These are phyloP conservation scores for Lachnellula hyalina DNA, from an alignment of 2,329 filamentous ascomycete genomes.

Conservation along the genomic window DNA sequence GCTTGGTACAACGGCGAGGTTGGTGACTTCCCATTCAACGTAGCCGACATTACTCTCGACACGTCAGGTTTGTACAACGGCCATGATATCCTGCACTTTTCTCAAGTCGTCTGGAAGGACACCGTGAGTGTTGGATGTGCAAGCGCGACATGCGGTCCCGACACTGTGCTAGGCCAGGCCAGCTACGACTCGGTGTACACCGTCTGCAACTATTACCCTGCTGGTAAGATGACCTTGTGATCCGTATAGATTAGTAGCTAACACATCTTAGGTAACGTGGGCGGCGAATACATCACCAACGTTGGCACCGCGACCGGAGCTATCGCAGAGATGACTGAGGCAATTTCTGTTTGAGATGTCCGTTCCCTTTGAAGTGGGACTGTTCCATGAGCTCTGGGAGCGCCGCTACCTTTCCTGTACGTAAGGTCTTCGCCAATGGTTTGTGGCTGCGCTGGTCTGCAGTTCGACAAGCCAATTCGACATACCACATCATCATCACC, in stretches of 20 bases:
- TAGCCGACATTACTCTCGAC: constrained; percentile 32
- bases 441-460: constrained; percentile 17
- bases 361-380: too few relatives aligned
- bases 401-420: constrained; percentile 20
- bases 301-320: constrained; percentile 40
- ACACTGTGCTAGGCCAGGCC: constrained; percentile 30
- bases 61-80: not conserved
- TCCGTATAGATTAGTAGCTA: constrained; percentile 15
- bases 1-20: constrained; percentile 84
- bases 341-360: not conserved
- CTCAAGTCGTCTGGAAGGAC: constrained; percentile 66
- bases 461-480: constrained; percentile 11
- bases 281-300: constrained; percentile 47
- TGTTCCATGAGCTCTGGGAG: constrained; percentile 17
- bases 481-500: constrained; percentile 10
- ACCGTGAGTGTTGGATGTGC: constrained; percentile 60
- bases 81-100: constrained; percentile 50
- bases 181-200: constrained; percentile 41
- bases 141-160: constrained; percentile 47
- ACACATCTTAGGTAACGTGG: constrained; percentile 46
- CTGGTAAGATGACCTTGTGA: constrained; percentile 51
- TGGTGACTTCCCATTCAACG: constrained; percentile 52
- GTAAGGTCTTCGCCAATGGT: constrained; percentile 14
- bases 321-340: constrained; percentile 21
- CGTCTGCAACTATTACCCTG: constrained; percentile 82